These are phyloP conservation scores for Xylariaceae sp. DNA, from an alignment of 2,329 filamentous ascomycete genomes.

Conservation along the genomic window DNA sequence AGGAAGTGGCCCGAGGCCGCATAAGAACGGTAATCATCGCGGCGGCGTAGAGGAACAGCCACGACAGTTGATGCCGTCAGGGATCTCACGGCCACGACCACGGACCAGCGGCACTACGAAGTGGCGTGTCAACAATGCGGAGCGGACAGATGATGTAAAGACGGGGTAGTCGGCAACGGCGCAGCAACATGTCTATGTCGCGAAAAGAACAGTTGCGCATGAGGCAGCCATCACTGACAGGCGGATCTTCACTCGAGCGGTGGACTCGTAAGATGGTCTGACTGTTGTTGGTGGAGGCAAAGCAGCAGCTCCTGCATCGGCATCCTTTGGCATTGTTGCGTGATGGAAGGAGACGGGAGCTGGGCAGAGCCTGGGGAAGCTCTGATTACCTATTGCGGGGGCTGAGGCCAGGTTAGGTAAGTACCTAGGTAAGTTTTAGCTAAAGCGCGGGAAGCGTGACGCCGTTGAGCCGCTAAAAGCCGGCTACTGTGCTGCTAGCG, in stretches of 20 bases:
- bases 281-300: not conserved
- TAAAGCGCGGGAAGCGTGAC: constrained; percentile 12
- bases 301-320: constrained; percentile 17
- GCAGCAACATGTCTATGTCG: not conserved
- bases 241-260: constrained; percentile 1
- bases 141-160: not conserved
- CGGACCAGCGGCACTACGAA: constrained; percentile 3
- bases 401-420: no score
- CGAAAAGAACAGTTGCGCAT: not conserved
- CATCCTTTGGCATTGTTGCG: not conserved
- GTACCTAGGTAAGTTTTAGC: no score
- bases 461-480: constrained; percentile 14
- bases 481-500: not conserved
- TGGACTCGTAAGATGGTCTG: not conserved
- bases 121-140: constrained; percentile 1
- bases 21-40: constrained; percentile 26
- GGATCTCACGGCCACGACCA: constrained; percentile 15
- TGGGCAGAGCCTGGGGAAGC: constrained; percentile 11
- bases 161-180: not conserved
- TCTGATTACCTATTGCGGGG: constrained; percentile 2
- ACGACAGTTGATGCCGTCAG: constrained; percentile 2
- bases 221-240: not conserved
- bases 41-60: constrained; percentile 10
- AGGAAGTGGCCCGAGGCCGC: constrained; percentile 22
- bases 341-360: constrained; percentile 3